Base-by-base conservation (phyloP, 805 yeast genomes). In the Yarrowia sp. region DNA sequence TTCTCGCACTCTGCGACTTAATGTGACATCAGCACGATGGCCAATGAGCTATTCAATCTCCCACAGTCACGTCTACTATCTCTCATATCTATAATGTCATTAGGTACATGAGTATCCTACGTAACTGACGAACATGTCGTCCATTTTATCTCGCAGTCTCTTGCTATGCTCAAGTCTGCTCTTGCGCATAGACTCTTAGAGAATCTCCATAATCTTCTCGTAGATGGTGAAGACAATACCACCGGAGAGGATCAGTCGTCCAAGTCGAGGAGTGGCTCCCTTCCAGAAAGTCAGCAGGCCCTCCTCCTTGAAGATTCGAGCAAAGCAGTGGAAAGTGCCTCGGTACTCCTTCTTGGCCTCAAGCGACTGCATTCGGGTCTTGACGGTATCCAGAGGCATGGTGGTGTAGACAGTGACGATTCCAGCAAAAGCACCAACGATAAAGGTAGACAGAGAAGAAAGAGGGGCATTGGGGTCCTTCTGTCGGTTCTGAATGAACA, bases 221-320 rank as follows among this genome's bases (percentile, higher is more conserved):
- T 94, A 94, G 69, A 95, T 91, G 22, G 98, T 95, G 80, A 94
- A 94, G 38, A 95, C 98, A 73, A 94, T 94, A 74, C 99, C 99
- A 71, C 99, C 99, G 79, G 97, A 90, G 76, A 94, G 83, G 43
- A 93, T 87, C 76, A 94, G 84, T 74, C 99, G 86, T 7, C 98
- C 98, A 71, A 94, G 82, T 76, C 99, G 85, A 56, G 99, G 98
- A 1, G 98, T 95, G 43, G 98, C 97, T 71, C 99, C 99, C 79
- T 91, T 91, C 99, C 99, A 94, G 80, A 92, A 92, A 5, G 97
- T 90, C 75, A 86, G 81, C 72, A 93, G 80, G 10, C 99, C 99
- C 80, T 94, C 99, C 68, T 94, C 89, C 75, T 82, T 88, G 78
- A 90, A 89, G 65, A 95, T 88, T 71, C 85, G 87, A 19, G 80